Base-by-base conservation (phyloP, 148 eudicot genomes). In the Heliosperma pusillum region DNA sequence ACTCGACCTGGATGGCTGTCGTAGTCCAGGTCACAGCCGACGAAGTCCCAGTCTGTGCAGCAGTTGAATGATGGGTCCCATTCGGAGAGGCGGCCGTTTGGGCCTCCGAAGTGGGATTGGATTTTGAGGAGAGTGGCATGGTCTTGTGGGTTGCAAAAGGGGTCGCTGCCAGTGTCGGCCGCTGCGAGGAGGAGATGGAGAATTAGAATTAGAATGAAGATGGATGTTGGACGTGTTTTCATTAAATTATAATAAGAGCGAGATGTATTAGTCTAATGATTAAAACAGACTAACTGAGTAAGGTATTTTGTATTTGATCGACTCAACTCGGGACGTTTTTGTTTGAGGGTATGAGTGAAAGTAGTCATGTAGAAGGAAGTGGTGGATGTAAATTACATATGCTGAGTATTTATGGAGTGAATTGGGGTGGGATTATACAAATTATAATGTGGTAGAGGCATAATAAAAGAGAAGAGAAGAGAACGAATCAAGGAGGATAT, bases 91-190 rank as follows among this genome's bases (percentile, higher is more conserved):
- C 59, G 21, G 0, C 77, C 80, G 64, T 58, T 65, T 10, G 58
- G 3, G 33, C 67, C 70, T 0, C 70, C 50, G 26, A 78, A 58
- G 24, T 71, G 61, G 40, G 69, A 26, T 36, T 76, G 74, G 77
- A 85, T 78, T 29, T 76, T 69, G 25, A 85, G 77, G 66, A 85
- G 84, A 66, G 42, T 61, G 10, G 73, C 76, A 56, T 74, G 56
- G 82, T 85, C 88, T 0, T 69, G 5, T 3, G 80, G 73, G 82
- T 87, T 78, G 83, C 90, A 87, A 11, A 56, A 52, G 2, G 74
- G 74, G 53, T 68, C 73, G 47, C 75, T 66, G 8, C 42, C 45
- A 58, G 74, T 58, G 69, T 24, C 27, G 10, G 27, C 4, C 59
- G 57, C 73, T 63, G 58, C 29, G 26, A 60, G 29, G 59, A 66